Percentiles rank a stretch among this genome's conserved stretches.
Evolutionary conservation across 495 filamentous ascomycete genomes (phyloP).

Genomic region (Thermothielavioides terrestris): DNA sequence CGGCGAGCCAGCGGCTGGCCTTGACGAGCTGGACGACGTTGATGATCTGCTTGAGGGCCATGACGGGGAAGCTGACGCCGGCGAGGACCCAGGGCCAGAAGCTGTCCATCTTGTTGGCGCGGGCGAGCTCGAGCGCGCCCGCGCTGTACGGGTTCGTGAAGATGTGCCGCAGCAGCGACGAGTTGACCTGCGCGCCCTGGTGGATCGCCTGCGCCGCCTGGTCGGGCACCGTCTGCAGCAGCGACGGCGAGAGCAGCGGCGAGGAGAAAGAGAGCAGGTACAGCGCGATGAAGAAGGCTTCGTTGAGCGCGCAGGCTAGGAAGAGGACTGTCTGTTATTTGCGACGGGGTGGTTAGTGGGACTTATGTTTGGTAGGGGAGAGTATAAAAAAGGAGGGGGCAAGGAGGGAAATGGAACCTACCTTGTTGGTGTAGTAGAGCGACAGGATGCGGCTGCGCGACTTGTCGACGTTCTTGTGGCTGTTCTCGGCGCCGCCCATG

Average conservation of each 20-base stretch:
- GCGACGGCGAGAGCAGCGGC: slow-evolving; percentile 72
- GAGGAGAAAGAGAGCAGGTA: slow-evolving; percentile 97
- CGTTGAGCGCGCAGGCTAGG: slow-evolving; percentile 80
- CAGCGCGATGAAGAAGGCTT: slow-evolving; percentile 93
- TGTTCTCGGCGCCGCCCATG: slow-evolving; percentile 68
- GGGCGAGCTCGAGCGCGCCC: slow-evolving; percentile 80
- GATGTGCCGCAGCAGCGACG: slow-evolving; percentile 51
- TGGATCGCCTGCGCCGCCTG: slow-evolving; percentile 46
- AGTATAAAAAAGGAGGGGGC: neutral
- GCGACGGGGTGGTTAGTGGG: slow-evolving; percentile 1
- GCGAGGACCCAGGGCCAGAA: slow-evolving; percentile 82
- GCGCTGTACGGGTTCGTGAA: slow-evolving; percentile 83
- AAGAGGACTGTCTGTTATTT: slow-evolving; percentile 88
- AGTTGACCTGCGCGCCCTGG: slow-evolving; percentile 57
- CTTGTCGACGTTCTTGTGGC: slow-evolving; percentile 90
- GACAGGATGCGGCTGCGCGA: slow-evolving; percentile 73
- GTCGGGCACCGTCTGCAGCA: slow-evolving; percentile 47
- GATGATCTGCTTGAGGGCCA: slow-evolving; percentile 85
- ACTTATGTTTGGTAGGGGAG: neutral
- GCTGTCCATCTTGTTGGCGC: slow-evolving; percentile 88
- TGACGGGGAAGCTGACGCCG: slow-evolving; percentile 71
- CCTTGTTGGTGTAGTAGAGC: slow-evolving; percentile 93
- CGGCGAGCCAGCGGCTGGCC: slow-evolving; percentile 83
- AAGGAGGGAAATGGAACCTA: slow-evolving; percentile 32
- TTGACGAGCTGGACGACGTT: slow-evolving; percentile 93